Evolutionary conservation across 768 basidiomycete species (phyloP).

Genomic region (Lyophyllum shimeji): DNA sequence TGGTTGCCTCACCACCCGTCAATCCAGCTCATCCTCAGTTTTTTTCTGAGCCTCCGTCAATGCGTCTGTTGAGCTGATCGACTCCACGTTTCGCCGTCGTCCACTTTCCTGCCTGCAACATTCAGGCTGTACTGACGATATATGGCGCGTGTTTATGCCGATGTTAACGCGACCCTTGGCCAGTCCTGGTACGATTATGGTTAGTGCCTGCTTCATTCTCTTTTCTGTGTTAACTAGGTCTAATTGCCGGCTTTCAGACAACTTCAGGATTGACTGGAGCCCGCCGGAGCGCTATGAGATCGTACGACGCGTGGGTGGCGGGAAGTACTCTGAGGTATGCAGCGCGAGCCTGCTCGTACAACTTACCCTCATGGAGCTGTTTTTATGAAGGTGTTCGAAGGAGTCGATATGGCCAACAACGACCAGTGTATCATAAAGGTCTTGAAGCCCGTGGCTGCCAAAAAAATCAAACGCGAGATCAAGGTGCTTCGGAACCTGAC

Average conservation of each 20-base stretch:
- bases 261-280: constrained; percentile 63
- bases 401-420: constrained; percentile 52
- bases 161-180: constrained; percentile 59
- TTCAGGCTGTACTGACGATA: constrained; percentile 11
- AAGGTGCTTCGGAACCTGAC: constrained; percentile 70
- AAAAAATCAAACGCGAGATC: constrained; percentile 76
- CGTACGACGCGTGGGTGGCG: constrained; percentile 60
- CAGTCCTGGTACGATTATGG: constrained; percentile 66
- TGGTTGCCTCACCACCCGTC: constrained; percentile 11
- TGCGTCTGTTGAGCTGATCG: constrained; percentile 18
- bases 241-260: constrained; percentile 35
- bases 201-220: constrained; percentile 18
- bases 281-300: constrained; percentile 68
- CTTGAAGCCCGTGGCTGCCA: constrained; percentile 68
- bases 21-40: constrained; percentile 2
- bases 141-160: constrained; percentile 53
- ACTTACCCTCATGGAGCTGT: not conserved
- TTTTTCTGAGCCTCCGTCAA: constrained; percentile 16
- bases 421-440: constrained; percentile 68
- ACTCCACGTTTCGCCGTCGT: constrained; percentile 6
- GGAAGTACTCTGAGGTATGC: constrained; percentile 64
- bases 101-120: constrained; percentile 4
- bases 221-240: not conserved
- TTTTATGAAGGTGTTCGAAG: constrained; percentile 51
- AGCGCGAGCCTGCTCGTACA: not conserved